These are phyloP conservation scores for Plasmodium yoelii DNA, from an alignment of 169 alveolate genomes.

Conservation along the genomic window DNA sequence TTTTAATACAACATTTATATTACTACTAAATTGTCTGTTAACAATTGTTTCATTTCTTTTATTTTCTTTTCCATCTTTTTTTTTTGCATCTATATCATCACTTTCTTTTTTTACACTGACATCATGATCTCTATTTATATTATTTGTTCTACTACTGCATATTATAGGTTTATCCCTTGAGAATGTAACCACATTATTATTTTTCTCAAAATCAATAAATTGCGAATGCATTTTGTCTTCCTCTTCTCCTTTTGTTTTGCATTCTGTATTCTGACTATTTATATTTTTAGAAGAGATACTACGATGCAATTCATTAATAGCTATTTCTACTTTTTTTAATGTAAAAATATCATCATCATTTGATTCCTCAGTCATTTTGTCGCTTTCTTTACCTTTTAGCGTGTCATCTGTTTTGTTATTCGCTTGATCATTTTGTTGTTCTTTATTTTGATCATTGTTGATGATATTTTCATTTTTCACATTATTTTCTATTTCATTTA, in stretches of 20 bases:
- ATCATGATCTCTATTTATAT: not conserved
- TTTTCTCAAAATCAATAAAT: too few relatives aligned
- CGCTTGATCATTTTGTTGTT: not conserved
- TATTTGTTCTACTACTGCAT: not conserved
- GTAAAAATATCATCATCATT: too few relatives aligned
- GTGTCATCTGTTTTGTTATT: too few relatives aligned
- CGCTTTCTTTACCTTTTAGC: too few relatives aligned
- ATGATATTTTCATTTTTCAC: not conserved
- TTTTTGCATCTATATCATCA: not conserved
- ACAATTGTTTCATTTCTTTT: not conserved
- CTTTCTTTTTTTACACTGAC: not conserved
- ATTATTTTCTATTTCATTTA: not conserved
- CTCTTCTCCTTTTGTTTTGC: too few relatives aligned
- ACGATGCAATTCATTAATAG: too few relatives aligned
- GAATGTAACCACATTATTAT: too few relatives aligned
- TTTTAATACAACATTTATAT: constrained; percentile 20
- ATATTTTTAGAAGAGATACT: too few relatives aligned
- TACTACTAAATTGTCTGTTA: constrained; percentile 9
- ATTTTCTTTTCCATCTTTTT: not conserved
- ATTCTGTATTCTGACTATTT: too few relatives aligned
- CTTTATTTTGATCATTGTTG: not conserved
- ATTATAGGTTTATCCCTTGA: not conserved
- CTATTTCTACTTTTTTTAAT: too few relatives aligned
- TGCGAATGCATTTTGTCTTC: too few relatives aligned
- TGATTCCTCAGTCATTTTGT: too few relatives aligned